phyloP scores from a whole-genome alignment of 1,139 yeast genomes.

The Scheffersomyces illinoinensis region DNA sequence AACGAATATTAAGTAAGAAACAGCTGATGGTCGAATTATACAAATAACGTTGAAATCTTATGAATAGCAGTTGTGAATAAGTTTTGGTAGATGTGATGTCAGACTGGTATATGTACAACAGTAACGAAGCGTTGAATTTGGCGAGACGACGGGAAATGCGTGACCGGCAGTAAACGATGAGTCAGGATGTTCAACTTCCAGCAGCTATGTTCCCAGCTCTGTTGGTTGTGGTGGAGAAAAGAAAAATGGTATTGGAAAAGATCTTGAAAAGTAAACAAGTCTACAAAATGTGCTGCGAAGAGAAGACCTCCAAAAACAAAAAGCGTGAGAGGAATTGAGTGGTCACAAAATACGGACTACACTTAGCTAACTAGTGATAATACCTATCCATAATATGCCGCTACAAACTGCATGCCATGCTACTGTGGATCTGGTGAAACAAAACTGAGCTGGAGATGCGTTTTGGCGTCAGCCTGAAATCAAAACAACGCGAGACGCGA shows the following conservation, averaged over 20 bases:
- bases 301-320: neutral
- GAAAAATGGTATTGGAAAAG: neutral
- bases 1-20: neutral
- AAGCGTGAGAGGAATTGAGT: neutral
- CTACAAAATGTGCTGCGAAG: neutral
- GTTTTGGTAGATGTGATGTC: neutral
- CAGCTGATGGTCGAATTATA: neutral
- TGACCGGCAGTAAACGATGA: neutral
- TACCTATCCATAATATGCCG: neutral
- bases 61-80: neutral
- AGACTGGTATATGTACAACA: neutral
- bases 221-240: neutral
- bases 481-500: conserved; percentile 14
- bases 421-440: neutral
- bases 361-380: neutral
- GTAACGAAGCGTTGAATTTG: neutral
- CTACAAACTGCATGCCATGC: neutral
- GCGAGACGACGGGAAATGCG: neutral
- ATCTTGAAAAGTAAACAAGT: neutral
- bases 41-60: neutral
- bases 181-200: neutral
- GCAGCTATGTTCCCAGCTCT: neutral
- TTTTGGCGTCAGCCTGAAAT: conserved; percentile 1
- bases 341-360: neutral
- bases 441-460: neutral